phyloP scores from a whole-genome alignment of 306 rosid genomes.

The Cucurbita ficifolia region DNA sequence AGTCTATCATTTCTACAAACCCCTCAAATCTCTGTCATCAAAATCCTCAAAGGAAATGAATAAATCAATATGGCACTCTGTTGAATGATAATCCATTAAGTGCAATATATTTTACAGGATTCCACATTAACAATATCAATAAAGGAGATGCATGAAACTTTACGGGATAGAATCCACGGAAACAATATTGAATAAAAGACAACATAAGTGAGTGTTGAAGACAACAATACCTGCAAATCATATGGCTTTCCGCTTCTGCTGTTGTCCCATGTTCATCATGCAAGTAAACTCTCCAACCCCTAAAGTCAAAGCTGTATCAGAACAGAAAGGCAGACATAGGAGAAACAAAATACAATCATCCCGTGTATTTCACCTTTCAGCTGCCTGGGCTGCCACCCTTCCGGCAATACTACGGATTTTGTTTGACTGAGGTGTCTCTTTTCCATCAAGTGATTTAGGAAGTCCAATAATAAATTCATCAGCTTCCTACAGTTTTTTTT shows the following conservation, averaged over 20 bases:
- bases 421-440: constrained; percentile 79
- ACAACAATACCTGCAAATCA: constrained; percentile 50
- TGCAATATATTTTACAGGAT: background rate
- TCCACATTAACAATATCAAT: background rate
- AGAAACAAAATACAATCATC: background rate
- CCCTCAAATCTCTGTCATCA: background rate
- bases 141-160: background rate
- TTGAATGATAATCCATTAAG: background rate
- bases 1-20: background rate
- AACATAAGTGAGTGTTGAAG: background rate
- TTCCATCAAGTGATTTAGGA: constrained; percentile 67
- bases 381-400: constrained; percentile 71
- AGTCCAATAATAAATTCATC: constrained; percentile 86
- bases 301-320: constrained; percentile 18
- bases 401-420: constrained; percentile 66
- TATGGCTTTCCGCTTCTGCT: constrained; percentile 39
- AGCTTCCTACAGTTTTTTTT: constrained; percentile 43
- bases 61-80: background rate
- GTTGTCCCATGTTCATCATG: constrained; percentile 91
- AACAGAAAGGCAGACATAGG: background rate
- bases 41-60: background rate
- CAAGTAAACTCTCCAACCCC: constrained; percentile 94
- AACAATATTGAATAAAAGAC: background rate
- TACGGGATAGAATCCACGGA: background rate
- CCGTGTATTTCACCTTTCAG: constrained; percentile 40